Percentiles rank a stretch among this genome's conserved stretches.
Evolutionary conservation across 2,329 filamentous ascomycete genomes (phyloP).

Genomic region (Colletotrichum sp.): DNA sequence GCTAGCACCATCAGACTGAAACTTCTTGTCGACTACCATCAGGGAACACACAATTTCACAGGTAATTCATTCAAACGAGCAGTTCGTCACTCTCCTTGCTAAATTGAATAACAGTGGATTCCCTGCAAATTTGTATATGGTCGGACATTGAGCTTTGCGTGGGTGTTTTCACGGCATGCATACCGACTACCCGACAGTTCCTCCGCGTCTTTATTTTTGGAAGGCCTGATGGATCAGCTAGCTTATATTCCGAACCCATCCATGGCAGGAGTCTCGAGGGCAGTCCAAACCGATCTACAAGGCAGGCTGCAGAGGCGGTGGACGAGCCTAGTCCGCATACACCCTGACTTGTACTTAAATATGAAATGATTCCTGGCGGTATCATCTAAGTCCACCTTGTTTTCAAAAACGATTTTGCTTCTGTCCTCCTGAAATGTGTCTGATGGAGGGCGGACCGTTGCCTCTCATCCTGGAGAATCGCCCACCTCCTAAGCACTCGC

Average conservation of each 20-base stretch:
- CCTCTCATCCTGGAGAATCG: background rate
- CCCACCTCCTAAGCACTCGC: background rate
- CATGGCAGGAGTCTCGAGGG: background rate
- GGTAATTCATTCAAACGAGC: background rate
- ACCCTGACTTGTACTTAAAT: background rate
- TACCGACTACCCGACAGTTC: background rate
- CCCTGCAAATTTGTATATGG: background rate
- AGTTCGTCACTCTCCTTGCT: background rate
- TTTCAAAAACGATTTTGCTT: background rate
- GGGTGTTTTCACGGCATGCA: background rate
- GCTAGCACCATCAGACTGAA: background rate
- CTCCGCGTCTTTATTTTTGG: background rate
- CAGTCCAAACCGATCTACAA: background rate
- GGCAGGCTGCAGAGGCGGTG: background rate
- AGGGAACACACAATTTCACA: background rate
- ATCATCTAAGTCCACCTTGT: background rate
- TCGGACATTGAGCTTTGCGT: background rate
- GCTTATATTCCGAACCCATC: background rate
- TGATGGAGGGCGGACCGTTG: background rate
- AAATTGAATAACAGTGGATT: background rate
- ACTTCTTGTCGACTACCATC: background rate
- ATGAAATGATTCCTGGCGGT: fast-evolving
- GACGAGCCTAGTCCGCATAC: background rate
- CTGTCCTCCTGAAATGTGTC: fast-evolving
- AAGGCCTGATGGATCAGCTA: background rate